Base-by-base conservation (phyloP, 2,329 filamentous ascomycete species). In the Xylaria sp. region DNA sequence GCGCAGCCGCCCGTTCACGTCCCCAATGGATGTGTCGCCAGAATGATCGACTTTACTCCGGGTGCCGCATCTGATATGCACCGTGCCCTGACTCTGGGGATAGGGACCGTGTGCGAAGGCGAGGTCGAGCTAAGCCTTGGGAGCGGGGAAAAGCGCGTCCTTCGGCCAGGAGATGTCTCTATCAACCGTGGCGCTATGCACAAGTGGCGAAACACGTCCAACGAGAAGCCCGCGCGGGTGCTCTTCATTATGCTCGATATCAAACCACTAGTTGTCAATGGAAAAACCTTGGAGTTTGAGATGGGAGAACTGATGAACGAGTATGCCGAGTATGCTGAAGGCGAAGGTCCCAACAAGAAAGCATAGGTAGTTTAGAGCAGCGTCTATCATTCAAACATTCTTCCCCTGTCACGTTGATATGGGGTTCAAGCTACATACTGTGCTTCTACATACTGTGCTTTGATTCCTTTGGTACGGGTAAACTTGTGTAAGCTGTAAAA, bases 31-130 rank as follows among this genome's bases (percentile, higher is more conserved):
- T 49, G 20, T 9, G 44, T 54, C 7, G 45, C 24, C 22, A 50
- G 59, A n/a, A 20, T 62, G 29, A 53, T 61, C 2, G 56, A 62
- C 40, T 63, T 61, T 22, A 59, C 48, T 9, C 61, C 61, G 7
- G 52, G 46, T 18, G 41, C 54, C 2, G 50, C 53, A 44, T 54
- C 50, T 0, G 50, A 50, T 2, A 39, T 62, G 13, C 59, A 60
- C 24, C 46, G 59, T 4, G 55, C 51, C 4, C 37, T 54, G 21
- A 48, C 52, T 1, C 18, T 62, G 1, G 61, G 60, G 41, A 59
- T 59, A 41, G 55, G 54, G 16, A 41, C 56, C 22, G 50, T 60
- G 7, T 29, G 56, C 16, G 56, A 59, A 26, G 59, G 55, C 17
- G 47, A 43, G 13, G 52, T 59, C 29, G 9, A 41, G 16, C 20